Evolutionary conservation across 208 protist genomes (phyloP).

Genomic region (Porcisia deanei): DNA sequence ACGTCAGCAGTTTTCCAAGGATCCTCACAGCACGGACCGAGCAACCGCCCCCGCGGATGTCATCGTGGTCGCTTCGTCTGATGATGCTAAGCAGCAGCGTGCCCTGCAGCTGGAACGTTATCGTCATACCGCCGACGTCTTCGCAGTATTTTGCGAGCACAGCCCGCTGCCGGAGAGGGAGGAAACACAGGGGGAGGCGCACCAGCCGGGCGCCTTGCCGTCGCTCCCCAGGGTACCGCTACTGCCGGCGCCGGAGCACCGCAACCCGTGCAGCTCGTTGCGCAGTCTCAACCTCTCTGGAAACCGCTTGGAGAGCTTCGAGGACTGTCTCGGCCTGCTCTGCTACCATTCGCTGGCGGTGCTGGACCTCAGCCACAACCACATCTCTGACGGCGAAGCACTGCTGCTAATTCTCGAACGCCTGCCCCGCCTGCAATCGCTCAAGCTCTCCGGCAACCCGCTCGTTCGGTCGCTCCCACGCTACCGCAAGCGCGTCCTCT

Average conservation of each 20-base stretch:
- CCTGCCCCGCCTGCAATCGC: conserved; percentile 73
- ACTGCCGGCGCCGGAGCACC: conserved; percentile 33
- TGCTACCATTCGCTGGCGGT: conserved; percentile 69
- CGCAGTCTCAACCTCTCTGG: conserved; percentile 74
- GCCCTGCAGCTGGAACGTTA: conserved; percentile 33
- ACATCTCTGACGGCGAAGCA: conserved; percentile 76
- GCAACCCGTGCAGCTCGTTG: conserved; percentile 78
- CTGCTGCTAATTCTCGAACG: conserved; percentile 84
- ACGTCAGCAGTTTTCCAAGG: conserved; percentile 6
- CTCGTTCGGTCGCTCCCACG: conserved; percentile 71
- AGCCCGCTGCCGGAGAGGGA: conserved; percentile 30
- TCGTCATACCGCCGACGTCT: conserved; percentile 29
- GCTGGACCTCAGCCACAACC: conserved; percentile 93
- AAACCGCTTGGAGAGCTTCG: conserved; percentile 73
- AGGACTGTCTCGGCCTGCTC: conserved; percentile 66
- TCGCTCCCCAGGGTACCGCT: conserved; percentile 12
- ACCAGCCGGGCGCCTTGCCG: background rate
- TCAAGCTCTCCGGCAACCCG: conserved; percentile 92
- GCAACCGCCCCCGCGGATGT: background rate
- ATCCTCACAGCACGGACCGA: background rate
- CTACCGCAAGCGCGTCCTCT: conserved; percentile 90
- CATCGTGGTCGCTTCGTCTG: conserved; percentile 9
- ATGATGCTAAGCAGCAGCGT: conserved; percentile 23
- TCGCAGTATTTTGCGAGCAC: conserved; percentile 46
- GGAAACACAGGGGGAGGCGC: background rate